Base-by-base conservation (phyloP, 176 grass and related monocot genomes). In the Dendrocalamus sinicus region DNA sequence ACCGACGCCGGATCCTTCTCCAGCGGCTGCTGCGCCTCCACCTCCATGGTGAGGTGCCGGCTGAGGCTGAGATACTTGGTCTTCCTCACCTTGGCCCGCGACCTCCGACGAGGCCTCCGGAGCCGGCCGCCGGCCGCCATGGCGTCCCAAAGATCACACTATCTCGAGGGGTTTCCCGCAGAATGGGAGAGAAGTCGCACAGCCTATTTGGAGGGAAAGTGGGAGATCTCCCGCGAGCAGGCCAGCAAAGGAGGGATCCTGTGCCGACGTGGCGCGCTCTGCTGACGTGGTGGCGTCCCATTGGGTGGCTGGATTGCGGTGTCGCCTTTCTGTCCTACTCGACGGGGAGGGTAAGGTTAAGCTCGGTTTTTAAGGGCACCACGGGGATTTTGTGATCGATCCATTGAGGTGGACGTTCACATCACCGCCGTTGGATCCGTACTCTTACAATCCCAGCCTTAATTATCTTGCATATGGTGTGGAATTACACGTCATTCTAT, bases 21-120 rank as follows among this genome's bases (percentile, higher is more conserved):
- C 4, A 53, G 4, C 58, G 48, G 1, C n/a, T 39, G 6, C 52
- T 76, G 82, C 8, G 69, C 22, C 9, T 28, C 60, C 32, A 50
- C 63, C 35, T 14, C 20, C 80, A 89, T 79, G 12, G 68, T 41
- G 9, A 94, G 32, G 46, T 91, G 69, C 5, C 86, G 81, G 40
- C 86, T 89, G 14, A 98, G 93, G 67, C 96, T 98, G 26, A 98
- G 81, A 52, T 94, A 98, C 90, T 89, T 94, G 32, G 77, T 89
- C 87, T 58, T 93, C 41, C 89, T 92, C 4, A 6, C 32, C 76
- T 91, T 89, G 1, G 35, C 41, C 62, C 54, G 81, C 7, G 82
- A 41, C 48, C 82, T 20, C 28, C 76, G 52, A 51, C 88, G 23
- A 24, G 78, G 0, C 32, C 17, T 76, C 78, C 70, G 19, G 15